Evolutionary conservation across 768 basidiomycete genomes (phyloP), one percentile per base, ranked within the genome.

Genomic region (Tephrocybe sp.): DNA sequence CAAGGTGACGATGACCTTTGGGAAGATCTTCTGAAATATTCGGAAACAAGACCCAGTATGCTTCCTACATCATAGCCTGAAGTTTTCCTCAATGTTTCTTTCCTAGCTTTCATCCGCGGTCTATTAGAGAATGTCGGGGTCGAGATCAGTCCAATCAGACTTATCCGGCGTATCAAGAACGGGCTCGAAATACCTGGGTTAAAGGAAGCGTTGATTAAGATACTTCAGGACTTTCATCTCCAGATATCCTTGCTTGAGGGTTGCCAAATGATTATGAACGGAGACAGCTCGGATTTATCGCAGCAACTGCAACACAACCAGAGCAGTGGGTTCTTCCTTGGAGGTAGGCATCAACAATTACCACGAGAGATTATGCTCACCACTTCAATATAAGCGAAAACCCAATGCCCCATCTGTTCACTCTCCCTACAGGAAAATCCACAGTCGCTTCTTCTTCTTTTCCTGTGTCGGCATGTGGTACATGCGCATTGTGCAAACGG

Each of bases 1-100:
- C 96, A 98, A 65, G 87, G 86, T 44, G 97, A 98, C 55, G 87
- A 94, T 53, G 97, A 98, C 64, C 80, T 99, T 0, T 99, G 96
- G 97, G 96, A 98, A 60, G 96, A 98, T 63, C 77, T 99, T 8
- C 71, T 99, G 22, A 84, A 78, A 52, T 98, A 98, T 60, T 96
- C 95, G 0, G 97, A 98, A 66, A 95, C 90, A 9, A 76, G 93
- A 50, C 97, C 97, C 31, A 70, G 93, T 93, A 47, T 47, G 80
- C 65, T 19, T 51, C 4, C 30, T 41, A 31, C 44, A 9, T 40
- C 11, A 3, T 39, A 34, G 37, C n/a, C 5, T 8, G 22, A 12
- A 32, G 9, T 21, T 30, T n/a, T 19, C 6, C 34, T 52, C 18
- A 54, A 37, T 8, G 9, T 9, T 19, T 5, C 36, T 26, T 34